Evolutionary conservation across 2,329 filamentous ascomycete genomes (phyloP).

Genomic region (Cylindrodendrum hubeiense): DNA sequence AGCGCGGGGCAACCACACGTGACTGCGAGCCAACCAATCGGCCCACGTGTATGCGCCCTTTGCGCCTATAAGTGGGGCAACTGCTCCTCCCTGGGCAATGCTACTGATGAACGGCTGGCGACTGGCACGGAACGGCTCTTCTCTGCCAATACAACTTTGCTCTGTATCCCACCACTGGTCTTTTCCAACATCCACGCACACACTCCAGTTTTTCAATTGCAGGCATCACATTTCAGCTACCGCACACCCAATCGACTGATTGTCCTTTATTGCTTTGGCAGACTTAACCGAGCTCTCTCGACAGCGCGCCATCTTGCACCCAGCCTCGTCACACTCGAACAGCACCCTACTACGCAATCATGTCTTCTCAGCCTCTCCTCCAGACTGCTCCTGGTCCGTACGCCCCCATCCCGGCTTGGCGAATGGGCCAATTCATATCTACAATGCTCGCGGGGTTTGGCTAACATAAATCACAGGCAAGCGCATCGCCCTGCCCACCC

Average conservation of each 20-base stretch:
- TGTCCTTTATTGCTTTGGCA: neutral
- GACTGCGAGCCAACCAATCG: constrained; percentile 46
- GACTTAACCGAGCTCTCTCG: constrained; percentile 9
- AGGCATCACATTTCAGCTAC: neutral
- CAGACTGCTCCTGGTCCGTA: constrained; percentile 89
- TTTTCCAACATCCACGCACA: constrained; percentile 6
- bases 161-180: neutral
- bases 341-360: constrained; percentile 55
- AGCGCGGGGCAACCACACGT: constrained; percentile 44
- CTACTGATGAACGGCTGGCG: constrained; percentile 33
- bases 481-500: constrained; percentile 96
- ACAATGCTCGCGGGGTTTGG: neutral
- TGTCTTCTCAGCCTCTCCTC: constrained; percentile 97
- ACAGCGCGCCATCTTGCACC: constrained; percentile 2
- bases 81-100: constrained; percentile 32
- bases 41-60: constrained; percentile 47
- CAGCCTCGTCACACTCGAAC: neutral
- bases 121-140: neutral
- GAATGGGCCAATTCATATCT: neutral
- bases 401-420: neutral
- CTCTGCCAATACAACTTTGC: constrained; percentile 4
- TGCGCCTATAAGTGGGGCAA: constrained; percentile 27
- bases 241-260: neutral
- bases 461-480: constrained; percentile 75
- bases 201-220: neutral